phyloP scores from a whole-genome alignment of 768 basidiomycete genomes.

The Asterophora parasitica region DNA sequence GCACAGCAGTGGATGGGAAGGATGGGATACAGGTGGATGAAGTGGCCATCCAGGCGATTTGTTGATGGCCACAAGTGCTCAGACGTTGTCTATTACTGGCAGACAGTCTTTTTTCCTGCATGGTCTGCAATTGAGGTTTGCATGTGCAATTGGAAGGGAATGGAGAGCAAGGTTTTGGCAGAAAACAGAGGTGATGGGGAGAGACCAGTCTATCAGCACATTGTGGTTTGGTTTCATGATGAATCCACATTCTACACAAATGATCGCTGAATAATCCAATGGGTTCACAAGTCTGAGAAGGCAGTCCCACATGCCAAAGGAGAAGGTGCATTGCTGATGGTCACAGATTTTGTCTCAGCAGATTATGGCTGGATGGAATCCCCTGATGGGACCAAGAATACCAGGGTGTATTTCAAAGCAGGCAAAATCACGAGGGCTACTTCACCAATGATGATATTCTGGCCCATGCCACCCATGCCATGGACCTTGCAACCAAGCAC shows the following conservation, averaged over 20 bases:
- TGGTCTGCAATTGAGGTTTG: not conserved
- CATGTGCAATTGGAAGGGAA: not conserved
- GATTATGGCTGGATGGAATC: conserved; percentile 26
- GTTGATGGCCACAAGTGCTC: conserved; percentile 27
- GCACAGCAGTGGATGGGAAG: conserved; percentile 24
- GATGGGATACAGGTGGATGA: conserved; percentile 23
- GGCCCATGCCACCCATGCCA: conserved; percentile 18
- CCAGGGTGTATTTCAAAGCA: conserved; percentile 18
- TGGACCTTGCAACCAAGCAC: conserved; percentile 15
- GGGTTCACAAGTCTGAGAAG: conserved; percentile 17
- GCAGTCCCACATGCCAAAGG: conserved; percentile 15
- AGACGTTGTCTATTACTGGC: conserved; percentile 28
- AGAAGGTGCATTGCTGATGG: conserved; percentile 29
- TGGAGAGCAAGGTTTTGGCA: not conserved
- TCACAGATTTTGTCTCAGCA: conserved; percentile 30
- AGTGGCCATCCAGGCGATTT: conserved; percentile 24
- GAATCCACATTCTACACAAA: conserved; percentile 30
- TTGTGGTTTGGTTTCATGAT: conserved; percentile 15
- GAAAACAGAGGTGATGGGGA: not conserved
- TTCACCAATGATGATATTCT: conserved; percentile 23
- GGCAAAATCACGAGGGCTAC: conserved; percentile 25
- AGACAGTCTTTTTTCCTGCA: conserved; percentile 17
- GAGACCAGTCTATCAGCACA: not conserved
- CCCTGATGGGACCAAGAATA: conserved; percentile 15
- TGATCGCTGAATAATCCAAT: conserved; percentile 18